Evolutionary conservation across 2,329 filamentous ascomycete genomes (phyloP).

Genomic region (Plenodomus tracheiphilus): DNA sequence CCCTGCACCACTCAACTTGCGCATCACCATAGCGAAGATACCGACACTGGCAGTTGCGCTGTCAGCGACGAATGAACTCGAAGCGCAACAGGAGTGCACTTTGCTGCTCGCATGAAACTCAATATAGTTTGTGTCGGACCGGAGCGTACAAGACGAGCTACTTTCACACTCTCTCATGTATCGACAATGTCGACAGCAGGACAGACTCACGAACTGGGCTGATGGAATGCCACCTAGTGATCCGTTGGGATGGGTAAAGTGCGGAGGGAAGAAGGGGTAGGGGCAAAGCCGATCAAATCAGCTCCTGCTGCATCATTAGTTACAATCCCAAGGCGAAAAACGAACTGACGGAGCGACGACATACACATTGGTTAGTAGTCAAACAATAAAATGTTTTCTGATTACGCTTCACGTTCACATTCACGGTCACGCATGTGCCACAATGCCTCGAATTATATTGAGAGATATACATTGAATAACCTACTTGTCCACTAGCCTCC

Average conservation of each 20-base stretch:
- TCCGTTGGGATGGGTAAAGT: background rate
- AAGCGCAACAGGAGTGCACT: too few species aligned
- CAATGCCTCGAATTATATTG: background rate
- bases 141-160: background rate
- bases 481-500: conserved; percentile 6
- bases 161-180: background rate
- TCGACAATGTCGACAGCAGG: background rate
- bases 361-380: background rate
- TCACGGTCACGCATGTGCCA: background rate
- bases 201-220: background rate
- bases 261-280: background rate
- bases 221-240: background rate
- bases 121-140: background rate
- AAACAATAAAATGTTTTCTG: background rate
- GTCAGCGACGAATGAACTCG: background rate
- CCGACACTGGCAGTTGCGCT: background rate
- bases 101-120: too few species aligned
- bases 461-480: background rate
- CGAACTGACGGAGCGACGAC: background rate
- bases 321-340: background rate
- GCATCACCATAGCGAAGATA: background rate
- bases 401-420: background rate
- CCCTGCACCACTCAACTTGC: background rate
- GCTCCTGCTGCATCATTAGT: background rate
- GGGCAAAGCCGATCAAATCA: background rate